Evolutionary conservation across 768 basidiomycete species (phyloP), one percentile per base, ranked within the genome.

Genomic region (Antrodiella citrinella): DNA sequence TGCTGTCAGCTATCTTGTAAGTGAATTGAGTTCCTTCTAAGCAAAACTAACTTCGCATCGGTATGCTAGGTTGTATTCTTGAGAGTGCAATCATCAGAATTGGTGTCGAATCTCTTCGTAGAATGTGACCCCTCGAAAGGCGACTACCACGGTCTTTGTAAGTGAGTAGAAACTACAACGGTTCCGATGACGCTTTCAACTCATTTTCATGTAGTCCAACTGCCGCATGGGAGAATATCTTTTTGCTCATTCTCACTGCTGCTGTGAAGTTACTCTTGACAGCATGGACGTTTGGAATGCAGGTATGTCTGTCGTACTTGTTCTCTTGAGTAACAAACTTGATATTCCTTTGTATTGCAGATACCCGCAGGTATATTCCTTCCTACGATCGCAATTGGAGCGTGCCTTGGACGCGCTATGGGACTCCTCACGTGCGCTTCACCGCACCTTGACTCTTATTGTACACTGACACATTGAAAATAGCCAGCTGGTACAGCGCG

Each of bases 31-130:
- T 49, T 5, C 23, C 7, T 15, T 22, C 24, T 22, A 18, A 39
- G 26, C 7, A 2, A 19, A 35, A 30, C 24, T 19, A 12, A 26
- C 4, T 15, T 15, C 47, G n/a, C 19, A 26, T 25, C 25, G 35
- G 21, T 7, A 11, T 18, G 18, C 35, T 45, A 86, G 83, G 73
- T 86, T 39, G 82, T 85, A 21, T 86, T 84, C 59, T 73, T 82
- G 30, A 82, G 84, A 44, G 85, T 81, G 4, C 84, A 84, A 60
- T 72, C 83, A 1, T 90, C 88, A 0, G 88, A 91, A 61, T 72
- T 92, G 19, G 91, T 93, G 4, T 80, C 86, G 9, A 86, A 85
- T 57, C 76, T 92, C 11, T 86, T 92, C 65, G 81, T 83, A 55
- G 90, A 92, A 65, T 94, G 91, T 60, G 81, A 85, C 59, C 67